These are phyloP conservation scores for Quercus glauca DNA, from an alignment of 306 rosid genomes.

Conservation along the genomic window DNA sequence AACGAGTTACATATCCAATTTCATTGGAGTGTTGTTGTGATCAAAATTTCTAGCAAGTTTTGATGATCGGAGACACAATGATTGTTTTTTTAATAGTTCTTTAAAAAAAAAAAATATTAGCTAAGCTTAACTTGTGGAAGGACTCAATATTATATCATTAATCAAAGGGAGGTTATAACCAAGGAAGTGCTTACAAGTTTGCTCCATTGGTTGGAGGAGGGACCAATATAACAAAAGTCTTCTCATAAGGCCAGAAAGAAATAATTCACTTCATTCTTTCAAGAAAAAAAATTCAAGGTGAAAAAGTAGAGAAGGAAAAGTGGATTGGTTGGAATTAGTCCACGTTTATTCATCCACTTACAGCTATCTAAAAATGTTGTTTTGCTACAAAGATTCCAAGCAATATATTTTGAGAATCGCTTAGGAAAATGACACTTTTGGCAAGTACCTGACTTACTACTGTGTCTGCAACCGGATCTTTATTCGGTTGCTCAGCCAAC, in stretches of 20 bases:
- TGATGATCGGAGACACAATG: no score
- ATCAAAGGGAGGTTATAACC: neutral
- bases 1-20: no score
- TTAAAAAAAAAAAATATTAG: no score
- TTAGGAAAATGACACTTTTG: constrained; percentile 39
- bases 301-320: neutral
- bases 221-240: no score
- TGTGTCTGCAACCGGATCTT: neutral
- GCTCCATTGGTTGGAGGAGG: neutral
- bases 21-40: no score
- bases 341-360: constrained; percentile 25
- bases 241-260: no score
- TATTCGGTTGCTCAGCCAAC: neutral
- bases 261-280: neutral
- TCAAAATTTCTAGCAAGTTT: no score
- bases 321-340: constrained; percentile 32
- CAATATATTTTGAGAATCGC: constrained; percentile 42
- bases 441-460: constrained; percentile 20
- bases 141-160: no score
- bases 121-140: no score
- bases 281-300: neutral
- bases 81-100: no score
- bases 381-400: constrained; percentile 37
- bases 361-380: constrained; percentile 1
- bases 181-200: neutral